These are phyloP conservation scores for Trichosporon sp. DNA, from an alignment of 1,284 basidiomycete genomes.

Conservation along the genomic window DNA sequence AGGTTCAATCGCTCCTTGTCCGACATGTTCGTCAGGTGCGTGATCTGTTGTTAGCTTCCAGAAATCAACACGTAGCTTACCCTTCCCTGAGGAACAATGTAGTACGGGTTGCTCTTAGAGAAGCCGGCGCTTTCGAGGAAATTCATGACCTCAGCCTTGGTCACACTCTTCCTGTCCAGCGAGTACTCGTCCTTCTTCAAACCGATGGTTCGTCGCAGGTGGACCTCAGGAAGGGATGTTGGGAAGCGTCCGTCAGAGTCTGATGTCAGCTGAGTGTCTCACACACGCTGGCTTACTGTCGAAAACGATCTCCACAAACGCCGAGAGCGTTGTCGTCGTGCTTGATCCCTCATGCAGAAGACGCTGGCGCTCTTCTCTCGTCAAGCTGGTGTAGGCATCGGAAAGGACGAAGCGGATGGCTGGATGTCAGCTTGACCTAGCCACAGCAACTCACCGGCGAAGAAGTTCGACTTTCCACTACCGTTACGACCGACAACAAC, in stretches of 20 bases:
- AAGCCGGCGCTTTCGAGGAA: slow-evolving; percentile 94
- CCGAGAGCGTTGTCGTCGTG: slow-evolving; percentile 84
- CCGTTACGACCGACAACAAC: slow-evolving; percentile 95
- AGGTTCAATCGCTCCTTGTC: slow-evolving; percentile 90
- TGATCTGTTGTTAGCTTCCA: slow-evolving; percentile 67
- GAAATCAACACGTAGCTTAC: slow-evolving; percentile 60
- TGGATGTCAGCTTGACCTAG: slow-evolving; percentile 43
- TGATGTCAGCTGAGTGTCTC: slow-evolving; percentile 30
- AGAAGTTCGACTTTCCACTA: slow-evolving; percentile 96
- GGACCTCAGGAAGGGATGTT: slow-evolving; percentile 79
- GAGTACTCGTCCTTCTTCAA: slow-evolving; percentile 99
- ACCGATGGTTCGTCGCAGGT: slow-evolving; percentile 89
- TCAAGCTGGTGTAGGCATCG: slow-evolving; percentile 95
- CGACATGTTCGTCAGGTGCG: slow-evolving; percentile 94
- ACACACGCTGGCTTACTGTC: slow-evolving; percentile 61
- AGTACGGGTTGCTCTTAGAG: slow-evolving; percentile 96
- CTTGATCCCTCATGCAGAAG: slow-evolving; percentile 91
- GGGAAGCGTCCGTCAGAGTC: slow-evolving; percentile 80
- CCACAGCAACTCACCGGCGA: slow-evolving; percentile 65
- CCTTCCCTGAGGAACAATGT: slow-evolving; percentile 96
- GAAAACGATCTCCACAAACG: slow-evolving; percentile 86
- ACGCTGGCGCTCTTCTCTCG: slow-evolving; percentile 86
- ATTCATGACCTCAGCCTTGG: slow-evolving; percentile 97
- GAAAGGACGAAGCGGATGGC: slow-evolving; percentile 96
- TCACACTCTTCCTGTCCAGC: slow-evolving; percentile 85